Percentiles rank a stretch among this genome's conserved stretches.
These are phyloP conservation scores for Pestalotiopsis sp. DNA, from an alignment of 2,329 filamentous ascomycete genomes.

Conservation along the genomic window DNA sequence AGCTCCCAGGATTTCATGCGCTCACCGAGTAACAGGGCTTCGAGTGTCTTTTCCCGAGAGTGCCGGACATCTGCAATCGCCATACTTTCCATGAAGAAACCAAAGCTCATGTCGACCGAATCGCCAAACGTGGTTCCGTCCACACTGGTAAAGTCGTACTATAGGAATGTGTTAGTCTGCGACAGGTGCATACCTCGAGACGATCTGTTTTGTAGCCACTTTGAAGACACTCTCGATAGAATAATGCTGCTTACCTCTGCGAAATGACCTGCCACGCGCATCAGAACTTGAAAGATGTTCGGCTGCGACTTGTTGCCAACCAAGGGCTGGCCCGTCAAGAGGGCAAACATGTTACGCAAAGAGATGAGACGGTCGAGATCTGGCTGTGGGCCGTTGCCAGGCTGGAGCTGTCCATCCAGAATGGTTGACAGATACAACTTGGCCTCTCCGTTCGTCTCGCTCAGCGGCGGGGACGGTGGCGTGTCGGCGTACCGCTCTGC, in stretches of 20 bases:
- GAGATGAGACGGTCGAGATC: conserved; percentile 60
- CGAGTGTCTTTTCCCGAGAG: conserved; percentile 86
- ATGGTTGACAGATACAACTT: conserved; percentile 58
- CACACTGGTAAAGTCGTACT: conserved; percentile 57
- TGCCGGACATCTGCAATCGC: conserved; percentile 77
- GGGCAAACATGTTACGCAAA: conserved; percentile 67
- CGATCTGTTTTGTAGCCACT: background rate
- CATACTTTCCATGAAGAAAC: conserved; percentile 77
- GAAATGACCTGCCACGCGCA: conserved; percentile 56
- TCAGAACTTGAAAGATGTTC: conserved; percentile 55
- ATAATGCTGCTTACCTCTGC: conserved; percentile 36
- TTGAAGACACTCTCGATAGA: background rate
- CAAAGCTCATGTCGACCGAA: conserved; percentile 66
- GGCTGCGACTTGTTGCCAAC: conserved; percentile 58
- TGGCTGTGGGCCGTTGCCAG: conserved; percentile 31
- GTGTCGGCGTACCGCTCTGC: conserved; percentile 42
- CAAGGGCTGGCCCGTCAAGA: conserved; percentile 64
- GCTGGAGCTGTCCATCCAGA: conserved; percentile 37
- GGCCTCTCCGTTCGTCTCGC: conserved; percentile 41
- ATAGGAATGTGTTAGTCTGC: background rate
- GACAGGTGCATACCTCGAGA: background rate
- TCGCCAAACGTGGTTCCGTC: conserved; percentile 63
- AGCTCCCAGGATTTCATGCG: conserved; percentile 79
- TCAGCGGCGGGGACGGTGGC: conserved; percentile 39
- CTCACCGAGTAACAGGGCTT: conserved; percentile 88